Evolutionary conservation across 2,329 filamentous ascomycete genomes (phyloP).

Genomic region (Aspergillus aculeatus): DNA sequence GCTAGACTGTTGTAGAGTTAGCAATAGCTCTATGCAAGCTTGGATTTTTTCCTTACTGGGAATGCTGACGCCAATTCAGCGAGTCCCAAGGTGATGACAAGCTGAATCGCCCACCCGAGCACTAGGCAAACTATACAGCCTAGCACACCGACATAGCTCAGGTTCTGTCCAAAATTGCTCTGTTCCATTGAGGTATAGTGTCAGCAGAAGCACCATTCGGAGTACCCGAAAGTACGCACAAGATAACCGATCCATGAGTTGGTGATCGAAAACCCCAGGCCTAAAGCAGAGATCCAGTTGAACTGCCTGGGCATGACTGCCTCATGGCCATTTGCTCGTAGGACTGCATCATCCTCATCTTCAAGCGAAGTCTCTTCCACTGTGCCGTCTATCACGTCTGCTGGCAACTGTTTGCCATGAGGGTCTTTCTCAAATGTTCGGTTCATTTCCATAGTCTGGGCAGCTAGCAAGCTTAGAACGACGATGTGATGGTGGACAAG

Average conservation of each 20-base stretch:
- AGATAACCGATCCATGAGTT: constrained; percentile 9
- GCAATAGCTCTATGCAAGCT: neutral
- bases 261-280: constrained; percentile 4
- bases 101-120: constrained; percentile 21
- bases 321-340: neutral
- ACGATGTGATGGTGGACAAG: neutral
- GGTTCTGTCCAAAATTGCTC: constrained; percentile 13
- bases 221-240: neutral
- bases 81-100: constrained; percentile 24
- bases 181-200: neutral
- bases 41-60: constrained; percentile 11
- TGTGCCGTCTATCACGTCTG: neutral
- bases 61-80: constrained; percentile 28
- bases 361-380: neutral
- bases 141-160: constrained; percentile 20
- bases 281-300: constrained; percentile 1
- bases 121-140: constrained; percentile 21
- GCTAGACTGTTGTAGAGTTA: neutral
- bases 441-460: neutral
- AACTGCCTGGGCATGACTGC: constrained; percentile 3
- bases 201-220: neutral
- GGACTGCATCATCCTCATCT: neutral
- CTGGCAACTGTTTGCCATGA: neutral
- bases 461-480: neutral
- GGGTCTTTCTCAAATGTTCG: neutral